A percentile compares a stretch with the other conserved stretches of the same genome.
phyloP scores from a whole-genome alignment of 768 basidiomycete genomes.

The Melanogaster broomeanus region DNA sequence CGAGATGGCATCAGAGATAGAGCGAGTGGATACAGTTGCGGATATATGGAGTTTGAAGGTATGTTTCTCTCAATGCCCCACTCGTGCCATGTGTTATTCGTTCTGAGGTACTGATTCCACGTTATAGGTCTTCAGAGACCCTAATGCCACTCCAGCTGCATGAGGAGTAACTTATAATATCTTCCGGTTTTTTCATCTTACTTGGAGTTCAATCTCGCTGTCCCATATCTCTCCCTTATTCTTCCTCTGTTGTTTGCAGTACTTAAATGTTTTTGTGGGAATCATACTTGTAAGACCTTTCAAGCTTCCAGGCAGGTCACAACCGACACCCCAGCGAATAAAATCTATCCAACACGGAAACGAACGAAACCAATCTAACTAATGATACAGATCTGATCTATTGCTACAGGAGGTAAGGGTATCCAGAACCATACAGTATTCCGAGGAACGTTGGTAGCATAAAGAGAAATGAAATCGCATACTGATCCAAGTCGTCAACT shows the following conservation, averaged over 20 bases:
- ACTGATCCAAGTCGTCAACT: not conserved
- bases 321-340: not conserved
- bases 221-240: conserved; percentile 9
- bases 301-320: no score
- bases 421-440: conserved; percentile 5
- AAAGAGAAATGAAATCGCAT: not conserved
- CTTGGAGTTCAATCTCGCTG: conserved; percentile 10
- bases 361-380: no score
- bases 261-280: not conserved
- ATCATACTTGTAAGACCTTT: no score
- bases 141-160: conserved; percentile 31
- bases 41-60: conserved; percentile 80
- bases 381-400: conserved; percentile 23
- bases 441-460: conserved; percentile 2
- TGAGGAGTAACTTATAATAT: conserved; percentile 28
- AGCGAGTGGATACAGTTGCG: conserved; percentile 53
- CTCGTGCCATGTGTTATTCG: not conserved
- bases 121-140: conserved; percentile 47
- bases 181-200: conserved; percentile 7
- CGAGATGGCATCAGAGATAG: conserved; percentile 34
- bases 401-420: conserved; percentile 19
- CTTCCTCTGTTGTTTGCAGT: conserved; percentile 3
- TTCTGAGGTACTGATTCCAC: not conserved
- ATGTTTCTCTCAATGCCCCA: conserved; percentile 12
- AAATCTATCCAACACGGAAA: conserved; percentile 18